phyloP scores from a whole-genome alignment of 78 protist species.

The Mantamonas sphyraenae region DNA sequence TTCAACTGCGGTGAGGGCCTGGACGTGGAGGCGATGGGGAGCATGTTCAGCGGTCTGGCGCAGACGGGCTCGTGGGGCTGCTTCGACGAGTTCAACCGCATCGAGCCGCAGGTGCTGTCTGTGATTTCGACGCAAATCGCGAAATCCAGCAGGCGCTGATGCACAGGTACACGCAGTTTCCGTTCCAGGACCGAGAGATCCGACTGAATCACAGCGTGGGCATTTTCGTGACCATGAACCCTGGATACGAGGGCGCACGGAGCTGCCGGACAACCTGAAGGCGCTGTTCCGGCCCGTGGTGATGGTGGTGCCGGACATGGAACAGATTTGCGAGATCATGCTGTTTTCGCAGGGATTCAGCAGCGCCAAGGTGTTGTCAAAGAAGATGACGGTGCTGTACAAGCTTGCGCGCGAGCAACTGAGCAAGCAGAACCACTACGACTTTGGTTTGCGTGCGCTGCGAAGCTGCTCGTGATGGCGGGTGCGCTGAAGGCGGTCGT shows the following conservation, averaged over 20 bases:
- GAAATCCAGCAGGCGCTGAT: conserved; percentile 56
- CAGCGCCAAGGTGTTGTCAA: conserved; percentile 57
- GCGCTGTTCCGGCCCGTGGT: conserved; percentile 77
- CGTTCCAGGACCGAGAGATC: conserved; percentile 45
- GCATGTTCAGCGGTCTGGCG: conserved; percentile 57
- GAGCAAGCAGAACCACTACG: conserved; percentile 85
- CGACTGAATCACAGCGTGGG: conserved; percentile 43
- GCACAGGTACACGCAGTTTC: conserved; percentile 13
- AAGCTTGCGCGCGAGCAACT: conserved; percentile 74
- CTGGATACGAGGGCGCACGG: conserved; percentile 76
- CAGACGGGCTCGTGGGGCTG: conserved; percentile 87
- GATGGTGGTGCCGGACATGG: conserved; percentile 77
- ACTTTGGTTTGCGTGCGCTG: conserved; percentile 84
- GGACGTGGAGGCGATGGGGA: conserved; percentile 74
- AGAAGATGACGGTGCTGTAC: conserved; percentile 81
- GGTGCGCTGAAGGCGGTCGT: conserved; percentile 76
- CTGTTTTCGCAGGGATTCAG: conserved; percentile 71
- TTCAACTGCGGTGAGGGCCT: conserved; percentile 84
- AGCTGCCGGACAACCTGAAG: conserved; percentile 73
- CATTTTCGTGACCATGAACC: conserved; percentile 72
- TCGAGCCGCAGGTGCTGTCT: conserved; percentile 68
- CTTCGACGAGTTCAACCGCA: no score
- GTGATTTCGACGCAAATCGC: conserved; percentile 71
- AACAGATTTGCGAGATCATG: conserved; percentile 78
- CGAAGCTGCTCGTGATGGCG: conserved; percentile 79